Conservation (phyloP, 495 filamentous ascomycete species). For the Hyaloscypha hepaticicola region DNA sequence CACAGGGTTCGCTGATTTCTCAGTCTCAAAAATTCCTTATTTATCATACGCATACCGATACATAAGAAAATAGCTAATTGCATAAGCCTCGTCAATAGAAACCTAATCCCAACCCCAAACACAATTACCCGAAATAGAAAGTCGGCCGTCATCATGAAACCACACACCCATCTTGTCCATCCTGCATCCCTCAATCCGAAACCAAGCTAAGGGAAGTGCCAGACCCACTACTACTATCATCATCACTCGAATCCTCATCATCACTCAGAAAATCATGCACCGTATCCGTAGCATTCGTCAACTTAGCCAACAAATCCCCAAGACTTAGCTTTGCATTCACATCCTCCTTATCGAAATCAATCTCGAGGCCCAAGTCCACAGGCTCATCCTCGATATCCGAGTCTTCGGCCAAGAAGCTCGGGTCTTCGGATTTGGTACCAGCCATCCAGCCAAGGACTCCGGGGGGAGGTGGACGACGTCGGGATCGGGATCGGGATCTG, state of each 20-base stretch:
- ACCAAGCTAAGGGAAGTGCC: neutral
- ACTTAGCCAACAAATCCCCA: constrained; percentile 5
- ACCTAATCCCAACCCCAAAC: too few relatives aligned
- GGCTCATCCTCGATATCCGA: constrained; percentile 13
- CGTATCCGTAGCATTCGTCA: constrained; percentile 4
- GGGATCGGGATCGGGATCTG: too few relatives aligned
- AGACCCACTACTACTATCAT: neutral
- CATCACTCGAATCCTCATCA: constrained; percentile 2
- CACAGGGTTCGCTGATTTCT: too few relatives aligned
- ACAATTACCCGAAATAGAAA: neutral
- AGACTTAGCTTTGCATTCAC: constrained; percentile 5
- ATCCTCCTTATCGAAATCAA: constrained; percentile 6
- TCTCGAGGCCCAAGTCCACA: constrained; percentile 10
- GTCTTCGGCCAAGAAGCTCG: neutral
- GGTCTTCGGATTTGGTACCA: neutral
- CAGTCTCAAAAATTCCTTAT: too few relatives aligned
- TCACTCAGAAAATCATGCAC: neutral
- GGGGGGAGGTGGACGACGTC: neutral
- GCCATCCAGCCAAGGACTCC: constrained; percentile 1
- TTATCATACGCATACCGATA: too few relatives aligned
- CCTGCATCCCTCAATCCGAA: neutral
- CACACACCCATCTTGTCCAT: neutral
- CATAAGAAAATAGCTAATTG: too few relatives aligned
- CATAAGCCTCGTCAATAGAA: too few relatives aligned
- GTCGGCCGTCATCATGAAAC: neutral